Conservation (phyloP, 768 basidiomycete species). For the Agaricus subrufescens region DNA sequence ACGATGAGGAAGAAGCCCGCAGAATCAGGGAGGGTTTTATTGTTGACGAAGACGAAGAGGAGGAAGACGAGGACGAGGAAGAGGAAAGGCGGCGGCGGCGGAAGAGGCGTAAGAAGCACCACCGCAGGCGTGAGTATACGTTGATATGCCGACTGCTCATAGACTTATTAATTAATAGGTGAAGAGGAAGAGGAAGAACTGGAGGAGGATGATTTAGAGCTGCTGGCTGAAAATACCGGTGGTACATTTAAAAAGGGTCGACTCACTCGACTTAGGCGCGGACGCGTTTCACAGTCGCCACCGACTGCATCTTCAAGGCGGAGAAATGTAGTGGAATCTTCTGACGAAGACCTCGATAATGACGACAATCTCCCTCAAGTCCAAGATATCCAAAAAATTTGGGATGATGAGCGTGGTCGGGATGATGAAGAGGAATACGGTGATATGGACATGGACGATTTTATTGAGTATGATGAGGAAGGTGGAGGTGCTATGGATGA, state of each 20-base stretch:
- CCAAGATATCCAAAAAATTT: conserved; percentile 67
- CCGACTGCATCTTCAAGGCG: conserved; percentile 57
- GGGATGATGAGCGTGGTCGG: conserved; percentile 73
- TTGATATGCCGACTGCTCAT: conserved; percentile 5
- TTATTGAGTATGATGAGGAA: conserved; percentile 79
- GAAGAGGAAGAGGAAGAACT: conserved; percentile 62
- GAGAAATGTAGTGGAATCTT: conserved; percentile 59
- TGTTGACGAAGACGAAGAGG: conserved; percentile 85
- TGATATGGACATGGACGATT: conserved; percentile 72
- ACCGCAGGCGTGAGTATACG: conserved; percentile 43
- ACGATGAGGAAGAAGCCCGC: conserved; percentile 84
- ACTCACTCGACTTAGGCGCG: conserved; percentile 67
- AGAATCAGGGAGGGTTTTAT: conserved; percentile 87
- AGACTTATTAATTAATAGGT: conserved; percentile 15
- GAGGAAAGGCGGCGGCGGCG: conserved; percentile 54
- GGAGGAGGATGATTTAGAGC: conserved; percentile 91
- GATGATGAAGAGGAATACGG: conserved; percentile 72
- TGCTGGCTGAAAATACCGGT: conserved; percentile 88
- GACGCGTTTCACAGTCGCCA: conserved; percentile 67
- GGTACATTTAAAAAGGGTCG: conserved; percentile 64
- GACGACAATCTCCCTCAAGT: conserved; percentile 51
- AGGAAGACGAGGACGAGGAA: conserved; percentile 65
- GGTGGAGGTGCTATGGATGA: conserved; percentile 75
- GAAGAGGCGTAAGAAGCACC: conserved; percentile 65
- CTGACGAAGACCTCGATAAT: conserved; percentile 71